Percentiles rank a stretch among this genome's conserved stretches.
Evolutionary conservation across 2,329 filamentous ascomycete genomes (phyloP).

Genomic region (Fusarium sp.): DNA sequence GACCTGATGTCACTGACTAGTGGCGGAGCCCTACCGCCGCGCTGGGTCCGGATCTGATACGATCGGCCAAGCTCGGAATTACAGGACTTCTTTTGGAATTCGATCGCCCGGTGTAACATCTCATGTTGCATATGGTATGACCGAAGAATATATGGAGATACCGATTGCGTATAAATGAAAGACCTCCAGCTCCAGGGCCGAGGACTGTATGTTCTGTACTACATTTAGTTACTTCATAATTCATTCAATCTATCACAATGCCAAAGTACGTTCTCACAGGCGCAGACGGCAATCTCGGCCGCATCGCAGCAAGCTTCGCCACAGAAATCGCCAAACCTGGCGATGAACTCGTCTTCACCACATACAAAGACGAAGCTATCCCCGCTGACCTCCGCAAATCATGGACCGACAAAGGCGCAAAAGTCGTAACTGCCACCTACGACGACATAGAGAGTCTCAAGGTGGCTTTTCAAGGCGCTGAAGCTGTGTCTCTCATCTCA

Average conservation of each 20-base stretch:
- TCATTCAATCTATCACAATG: slow-evolving; percentile 9
- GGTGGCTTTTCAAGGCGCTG: slow-evolving; percentile 37
- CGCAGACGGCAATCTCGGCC: slow-evolving; percentile 40
- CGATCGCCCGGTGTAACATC: slow-evolving; percentile 9
- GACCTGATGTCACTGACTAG: slow-evolving; percentile 13
- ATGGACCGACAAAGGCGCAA: slow-evolving; percentile 39
- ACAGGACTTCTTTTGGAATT: neutral
- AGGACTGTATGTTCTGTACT: too few species aligned
- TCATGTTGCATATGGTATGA: slow-evolving; percentile 2
- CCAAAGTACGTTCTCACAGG: slow-evolving; percentile 42
- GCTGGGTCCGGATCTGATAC: slow-evolving; percentile 26
- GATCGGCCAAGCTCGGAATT: slow-evolving; percentile 27
- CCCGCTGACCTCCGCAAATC: slow-evolving; percentile 15
- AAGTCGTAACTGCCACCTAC: slow-evolving; percentile 33
- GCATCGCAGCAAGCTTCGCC: slow-evolving; percentile 37
- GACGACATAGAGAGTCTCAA: slow-evolving; percentile 40
- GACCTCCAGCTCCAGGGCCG: too few species aligned
- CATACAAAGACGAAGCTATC: slow-evolving; percentile 38
- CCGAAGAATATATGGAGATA: neutral
- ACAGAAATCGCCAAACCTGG: slow-evolving; percentile 35
- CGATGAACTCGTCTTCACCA: slow-evolving; percentile 39
- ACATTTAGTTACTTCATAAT: neutral
- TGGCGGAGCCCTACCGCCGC: slow-evolving; percentile 17
- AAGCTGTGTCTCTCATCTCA: slow-evolving; percentile 40
- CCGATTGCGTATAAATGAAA: neutral